Evolutionary conservation across 2,329 filamentous ascomycete species (phyloP), one percentile per base, ranked within the genome.

Genomic region (Graphilbum ipis-grandicollis): DNA sequence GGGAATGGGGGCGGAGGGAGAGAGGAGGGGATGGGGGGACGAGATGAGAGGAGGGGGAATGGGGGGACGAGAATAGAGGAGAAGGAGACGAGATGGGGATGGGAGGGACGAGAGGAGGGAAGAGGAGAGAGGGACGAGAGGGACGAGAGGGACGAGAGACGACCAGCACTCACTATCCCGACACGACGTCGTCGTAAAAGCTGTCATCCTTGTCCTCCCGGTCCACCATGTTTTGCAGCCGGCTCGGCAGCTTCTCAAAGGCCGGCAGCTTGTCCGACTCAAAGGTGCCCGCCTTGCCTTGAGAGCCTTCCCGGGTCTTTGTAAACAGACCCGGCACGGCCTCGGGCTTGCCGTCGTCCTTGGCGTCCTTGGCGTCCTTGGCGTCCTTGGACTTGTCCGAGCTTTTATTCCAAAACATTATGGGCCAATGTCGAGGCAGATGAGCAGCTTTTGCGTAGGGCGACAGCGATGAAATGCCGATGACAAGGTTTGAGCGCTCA

Each of bases 101-200:
- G n/a, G n/a, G n/a, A n/a, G n/a, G n/a, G n/a, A n/a, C n/a, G n/a
- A n/a, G n/a, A n/a, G n/a, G n/a, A 7, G 34, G 13, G 12, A 2
- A 32, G 4, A 33, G 21, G 21, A n/a, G 22, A n/a, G 7, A 5
- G 14, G n/a, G 9, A 15, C 13, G 21, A 21, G n/a, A n/a, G n/a
- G n/a, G n/a, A n/a, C n/a, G n/a, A 8, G 35, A 29, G 19, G 37
- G 31, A 17, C 32, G 36, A 15, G 18, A 17, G 14, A 23, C 31
- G 19, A n/a, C 18, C 33, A 19, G 33, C 33, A 69, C 78, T 44
- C 69, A 86, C 81, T 78, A 76, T 57, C 83, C 80, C 40, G 85
- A 76, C 44, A 80, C 76, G 28, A 92, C 56, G 41, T 82, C 71
- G 41, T 85, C 79, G 55, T 82, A 81, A 48, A 84, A 75, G 48